Conservation (phyloP, 202 grass and related monocot species). For the Panicum virgatum region DNA sequence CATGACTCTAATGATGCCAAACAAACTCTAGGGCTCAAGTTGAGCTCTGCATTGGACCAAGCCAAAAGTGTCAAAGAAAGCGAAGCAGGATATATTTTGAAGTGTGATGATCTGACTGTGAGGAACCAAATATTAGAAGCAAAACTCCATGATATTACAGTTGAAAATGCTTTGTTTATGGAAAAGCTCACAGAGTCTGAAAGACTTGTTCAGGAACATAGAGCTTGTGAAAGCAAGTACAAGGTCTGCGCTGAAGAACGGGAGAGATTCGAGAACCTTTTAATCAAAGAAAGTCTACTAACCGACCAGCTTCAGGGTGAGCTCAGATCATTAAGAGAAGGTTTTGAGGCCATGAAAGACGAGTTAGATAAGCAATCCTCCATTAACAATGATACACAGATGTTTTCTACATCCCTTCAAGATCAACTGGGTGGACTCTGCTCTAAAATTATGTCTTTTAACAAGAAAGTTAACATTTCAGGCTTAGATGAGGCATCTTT, state of each 20-base stretch:
- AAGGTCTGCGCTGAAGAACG: constrained; percentile 69
- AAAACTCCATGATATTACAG: constrained; percentile 70
- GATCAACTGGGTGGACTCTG: constrained; percentile 45
- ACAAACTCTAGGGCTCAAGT: constrained; percentile 53
- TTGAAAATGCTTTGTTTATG: constrained; percentile 53
- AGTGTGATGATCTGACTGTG: constrained; percentile 72
- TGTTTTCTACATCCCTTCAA: constrained; percentile 46
- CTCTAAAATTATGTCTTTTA: constrained; percentile 47
- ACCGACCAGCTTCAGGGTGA: constrained; percentile 61
- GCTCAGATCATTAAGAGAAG: constrained; percentile 44
- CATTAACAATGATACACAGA: constrained; percentile 55
- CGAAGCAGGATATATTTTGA: constrained; percentile 69
- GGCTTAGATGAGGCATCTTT: constrained; percentile 48
- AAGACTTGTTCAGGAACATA: constrained; percentile 52
- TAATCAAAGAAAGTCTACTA: constrained; percentile 66
- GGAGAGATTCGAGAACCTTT: constrained; percentile 59
- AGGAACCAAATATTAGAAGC: constrained; percentile 83
- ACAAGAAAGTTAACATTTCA: constrained; percentile 49
- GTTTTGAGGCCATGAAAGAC: constrained; percentile 63
- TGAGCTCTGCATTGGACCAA: constrained; percentile 63
- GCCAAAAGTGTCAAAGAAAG: constrained; percentile 64
- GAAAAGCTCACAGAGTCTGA: constrained; percentile 56
- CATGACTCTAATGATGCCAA: constrained; percentile 57
- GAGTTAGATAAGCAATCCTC: constrained; percentile 59
- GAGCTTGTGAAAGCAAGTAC: constrained; percentile 59